Evolutionary conservation across 1,284 basidiomycete species (phyloP).

Genomic region (Fistulinella cinereoalba): DNA sequence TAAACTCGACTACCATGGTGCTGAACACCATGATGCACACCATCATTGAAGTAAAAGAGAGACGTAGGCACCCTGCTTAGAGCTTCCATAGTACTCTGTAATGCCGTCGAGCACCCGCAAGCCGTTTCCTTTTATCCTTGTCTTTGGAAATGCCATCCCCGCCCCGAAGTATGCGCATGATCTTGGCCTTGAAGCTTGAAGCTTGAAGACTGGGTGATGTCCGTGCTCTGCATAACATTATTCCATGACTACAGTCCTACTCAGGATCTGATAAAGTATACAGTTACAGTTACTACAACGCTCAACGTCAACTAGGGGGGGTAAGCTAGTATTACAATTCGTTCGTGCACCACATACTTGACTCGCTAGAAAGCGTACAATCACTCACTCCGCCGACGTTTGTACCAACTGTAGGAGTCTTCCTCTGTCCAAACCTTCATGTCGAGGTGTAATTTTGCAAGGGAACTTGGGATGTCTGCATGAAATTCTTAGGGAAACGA

Average conservation of each 20-base stretch:
- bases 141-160: background rate
- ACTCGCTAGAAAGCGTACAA: too few relatives aligned
- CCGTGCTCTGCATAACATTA: too few relatives aligned
- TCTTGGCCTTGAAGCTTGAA: too few relatives aligned
- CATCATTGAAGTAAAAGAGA: constrained; percentile 34
- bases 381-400: background rate
- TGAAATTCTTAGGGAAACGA: too few relatives aligned
- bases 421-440: constrained; percentile 1
- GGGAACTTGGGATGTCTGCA: constrained; percentile 9
- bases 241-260: too few relatives aligned
- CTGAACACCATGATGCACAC: constrained; percentile 42
- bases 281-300: too few relatives aligned
- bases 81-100: constrained; percentile 21
- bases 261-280: too few relatives aligned
- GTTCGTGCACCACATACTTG: too few relatives aligned
- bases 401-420: constrained; percentile 2
- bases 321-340: too few relatives aligned
- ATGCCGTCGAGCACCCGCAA: constrained; percentile 4
- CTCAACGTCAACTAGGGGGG: too few relatives aligned
- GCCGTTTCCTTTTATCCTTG: background rate
- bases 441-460: constrained; percentile 9
- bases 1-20: constrained; percentile 56
- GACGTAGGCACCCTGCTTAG: constrained; percentile 10
- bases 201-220: too few relatives aligned
- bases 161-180: too few relatives aligned